These are phyloP conservation scores for Flaveria robusta DNA, from an alignment of 129 eudicot species.

Conservation along the genomic window DNA sequence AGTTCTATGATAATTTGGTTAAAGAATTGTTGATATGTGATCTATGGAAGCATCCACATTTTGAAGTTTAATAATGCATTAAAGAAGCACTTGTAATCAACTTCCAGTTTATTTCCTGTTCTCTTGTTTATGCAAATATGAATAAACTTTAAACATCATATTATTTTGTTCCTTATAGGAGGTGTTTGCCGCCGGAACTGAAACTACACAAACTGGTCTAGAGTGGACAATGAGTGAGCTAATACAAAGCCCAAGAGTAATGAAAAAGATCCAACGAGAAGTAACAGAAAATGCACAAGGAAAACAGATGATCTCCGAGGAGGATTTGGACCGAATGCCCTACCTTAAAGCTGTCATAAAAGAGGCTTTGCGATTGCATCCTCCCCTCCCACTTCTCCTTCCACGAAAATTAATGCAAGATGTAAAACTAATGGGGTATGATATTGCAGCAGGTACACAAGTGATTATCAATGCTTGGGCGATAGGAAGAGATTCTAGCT, in stretches of 20 bases:
- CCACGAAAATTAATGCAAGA: background rate
- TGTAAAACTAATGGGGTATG: slow-evolving; percentile 9
- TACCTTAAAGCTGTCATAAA: slow-evolving; percentile 6
- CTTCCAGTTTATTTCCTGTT: background rate
- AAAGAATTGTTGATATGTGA: no score
- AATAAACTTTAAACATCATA: background rate
- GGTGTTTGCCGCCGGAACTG: background rate
- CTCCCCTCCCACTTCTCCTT: background rate
- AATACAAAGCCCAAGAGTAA: background rate
- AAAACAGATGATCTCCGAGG: background rate
- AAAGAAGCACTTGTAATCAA: background rate
- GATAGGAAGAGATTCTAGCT: slow-evolving; percentile 9
- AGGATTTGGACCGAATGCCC: background rate
- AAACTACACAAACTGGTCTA: background rate
- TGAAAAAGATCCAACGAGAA: background rate
- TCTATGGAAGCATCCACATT: background rate
- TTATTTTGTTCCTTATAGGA: background rate
- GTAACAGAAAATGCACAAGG: background rate
- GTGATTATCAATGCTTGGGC: slow-evolving; percentile 13
- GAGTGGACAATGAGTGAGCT: background rate
- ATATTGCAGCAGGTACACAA: background rate
- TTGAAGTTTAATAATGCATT: background rate
- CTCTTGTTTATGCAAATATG: background rate
- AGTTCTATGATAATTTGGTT: no score
- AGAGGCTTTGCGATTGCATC: background rate